These are phyloP conservation scores for Kurtzmaniella quercitrusa DNA, from an alignment of 1,139 yeast genomes.

Conservation along the genomic window DNA sequence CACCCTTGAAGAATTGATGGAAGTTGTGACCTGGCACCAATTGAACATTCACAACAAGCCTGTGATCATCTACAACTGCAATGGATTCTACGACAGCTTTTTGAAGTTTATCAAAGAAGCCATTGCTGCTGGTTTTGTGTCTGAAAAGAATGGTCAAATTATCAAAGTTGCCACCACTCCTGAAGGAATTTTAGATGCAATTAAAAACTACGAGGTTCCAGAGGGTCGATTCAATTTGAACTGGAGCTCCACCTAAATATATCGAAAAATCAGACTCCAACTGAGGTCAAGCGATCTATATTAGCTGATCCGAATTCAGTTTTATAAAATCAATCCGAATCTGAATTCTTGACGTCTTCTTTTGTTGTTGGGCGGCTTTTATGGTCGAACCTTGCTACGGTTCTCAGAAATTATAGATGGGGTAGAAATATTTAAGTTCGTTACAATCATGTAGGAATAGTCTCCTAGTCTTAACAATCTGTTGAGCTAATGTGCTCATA, in stretches of 20 bases:
- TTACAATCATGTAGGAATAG: no score
- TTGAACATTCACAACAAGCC: slow-evolving; percentile 83
- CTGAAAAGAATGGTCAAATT: slow-evolving; percentile 62
- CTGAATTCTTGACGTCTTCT: no score
- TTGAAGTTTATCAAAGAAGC: slow-evolving; percentile 55
- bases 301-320: no score
- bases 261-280: no score
- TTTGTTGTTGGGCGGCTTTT: no score
- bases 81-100: slow-evolving; percentile 77
- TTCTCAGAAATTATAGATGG: no score
- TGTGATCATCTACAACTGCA: slow-evolving; percentile 67
- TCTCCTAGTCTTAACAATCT: no score
- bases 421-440: no score
- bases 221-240: slow-evolving; percentile 70
- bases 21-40: slow-evolving; percentile 84
- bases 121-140: slow-evolving; percentile 62
- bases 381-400: no score
- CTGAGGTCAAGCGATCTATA: no score
- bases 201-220: slow-evolving; percentile 62
- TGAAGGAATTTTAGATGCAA: slow-evolving; percentile 59
- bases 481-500: no score
- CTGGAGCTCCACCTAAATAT: slow-evolving; percentile 47
- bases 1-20: slow-evolving; percentile 85
- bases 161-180: slow-evolving; percentile 65
- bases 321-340: no score